Conservation (phyloP, 2,329 filamentous ascomycete species). For the Botryotinia convoluta region DNA sequence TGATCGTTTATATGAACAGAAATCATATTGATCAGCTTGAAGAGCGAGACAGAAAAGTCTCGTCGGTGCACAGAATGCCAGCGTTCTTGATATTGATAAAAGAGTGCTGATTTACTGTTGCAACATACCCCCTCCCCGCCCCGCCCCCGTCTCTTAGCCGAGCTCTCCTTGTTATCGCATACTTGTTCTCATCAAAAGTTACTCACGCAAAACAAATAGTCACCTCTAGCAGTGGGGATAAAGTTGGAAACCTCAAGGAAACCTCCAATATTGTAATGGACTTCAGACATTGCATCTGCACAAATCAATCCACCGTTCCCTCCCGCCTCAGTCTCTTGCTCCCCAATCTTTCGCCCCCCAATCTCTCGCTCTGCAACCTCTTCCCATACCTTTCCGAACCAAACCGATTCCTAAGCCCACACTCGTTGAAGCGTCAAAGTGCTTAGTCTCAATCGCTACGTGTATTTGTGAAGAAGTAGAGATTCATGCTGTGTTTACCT, state of each 20-base stretch:
- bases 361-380: too few relatives aligned
- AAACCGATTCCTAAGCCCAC: background rate
- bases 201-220: background rate
- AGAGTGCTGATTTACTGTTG: background rate
- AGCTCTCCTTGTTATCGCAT: background rate
- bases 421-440: background rate
- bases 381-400: background rate
- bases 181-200: background rate
- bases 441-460: background rate
- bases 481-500: background rate
- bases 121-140: background rate
- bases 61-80: background rate
- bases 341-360: too few relatives aligned
- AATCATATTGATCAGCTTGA: background rate
- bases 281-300: background rate
- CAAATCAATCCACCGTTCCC: background rate
- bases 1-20: background rate
- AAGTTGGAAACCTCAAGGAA: accelerated
- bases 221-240: background rate
- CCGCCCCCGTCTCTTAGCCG: background rate
- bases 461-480: background rate
- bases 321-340: too few relatives aligned
- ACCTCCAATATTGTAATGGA: accelerated
- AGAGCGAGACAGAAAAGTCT: background rate
- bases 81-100: background rate